These are phyloP conservation scores for Abrus pulchellus DNA, from an alignment of 306 rosid species.

Conservation along the genomic window DNA sequence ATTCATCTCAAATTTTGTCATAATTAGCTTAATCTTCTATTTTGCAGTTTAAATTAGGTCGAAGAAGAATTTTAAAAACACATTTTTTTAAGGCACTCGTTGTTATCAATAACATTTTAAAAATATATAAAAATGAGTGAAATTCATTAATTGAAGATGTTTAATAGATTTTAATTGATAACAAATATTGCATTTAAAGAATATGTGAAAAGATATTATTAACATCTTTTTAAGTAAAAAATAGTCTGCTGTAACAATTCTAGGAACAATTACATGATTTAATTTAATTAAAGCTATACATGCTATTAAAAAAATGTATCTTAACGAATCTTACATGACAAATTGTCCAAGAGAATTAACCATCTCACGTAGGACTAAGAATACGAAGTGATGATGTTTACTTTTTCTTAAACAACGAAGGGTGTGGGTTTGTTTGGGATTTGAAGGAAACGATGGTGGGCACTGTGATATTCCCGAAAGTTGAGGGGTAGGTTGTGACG, in stretches of 20 bases:
- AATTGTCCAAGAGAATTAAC: neutral
- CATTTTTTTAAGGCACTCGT: too few species aligned
- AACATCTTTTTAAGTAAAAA: too few species aligned
- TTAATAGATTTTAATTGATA: too few species aligned
- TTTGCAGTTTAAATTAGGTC: too few species aligned
- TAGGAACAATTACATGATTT: too few species aligned
- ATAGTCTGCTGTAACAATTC: too few species aligned
- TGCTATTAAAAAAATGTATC: neutral
- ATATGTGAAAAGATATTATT: too few species aligned
- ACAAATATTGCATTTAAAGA: too few species aligned
- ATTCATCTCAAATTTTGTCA: neutral
- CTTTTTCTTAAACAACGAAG: neutral
- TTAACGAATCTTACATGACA: neutral
- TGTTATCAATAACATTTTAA: too few species aligned
- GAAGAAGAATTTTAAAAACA: too few species aligned
- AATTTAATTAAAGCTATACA: neutral
- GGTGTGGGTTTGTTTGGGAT: neutral
- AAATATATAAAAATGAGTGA: too few species aligned
- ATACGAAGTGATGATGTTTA: neutral
- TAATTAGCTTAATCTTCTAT: neutral
- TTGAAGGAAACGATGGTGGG: neutral
- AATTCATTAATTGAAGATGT: too few species aligned
- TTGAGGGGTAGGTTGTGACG: conserved; percentile 42
- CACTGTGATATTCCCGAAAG: conserved; percentile 32
- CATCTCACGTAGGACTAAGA: neutral